Evolutionary conservation across 192 early-diverging fungal species (phyloP).

Genomic region (Podila minutissima): DNA sequence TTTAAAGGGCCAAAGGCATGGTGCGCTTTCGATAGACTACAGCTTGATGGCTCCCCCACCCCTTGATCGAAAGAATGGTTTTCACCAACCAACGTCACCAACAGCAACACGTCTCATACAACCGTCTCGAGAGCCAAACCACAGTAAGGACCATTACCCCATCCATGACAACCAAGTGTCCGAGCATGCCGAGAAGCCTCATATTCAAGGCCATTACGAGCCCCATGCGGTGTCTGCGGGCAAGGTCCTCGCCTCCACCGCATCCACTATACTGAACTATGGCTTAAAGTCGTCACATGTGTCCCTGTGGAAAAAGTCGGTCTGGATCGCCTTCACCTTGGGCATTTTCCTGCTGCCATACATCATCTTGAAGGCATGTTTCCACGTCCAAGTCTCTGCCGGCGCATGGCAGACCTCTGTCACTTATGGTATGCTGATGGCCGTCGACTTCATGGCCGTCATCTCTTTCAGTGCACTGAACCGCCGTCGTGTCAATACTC

Average conservation of each 20-base stretch:
- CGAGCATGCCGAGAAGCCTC: background rate
- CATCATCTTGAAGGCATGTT: conserved; percentile 37
- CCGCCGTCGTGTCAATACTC: conserved; percentile 23
- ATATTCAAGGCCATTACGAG: background rate
- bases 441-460: conserved; percentile 44
- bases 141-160: background rate
- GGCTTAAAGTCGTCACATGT: conserved; percentile 38
- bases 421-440: conserved; percentile 49
- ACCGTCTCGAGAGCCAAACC: too few relatives aligned
- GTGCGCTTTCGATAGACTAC: background rate
- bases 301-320: conserved; percentile 33
- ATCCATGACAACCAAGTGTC: background rate
- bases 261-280: conserved; percentile 7
- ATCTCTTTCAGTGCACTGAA: conserved; percentile 43
- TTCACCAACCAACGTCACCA: background rate
- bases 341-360: conserved; percentile 38
- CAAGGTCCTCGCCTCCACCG: background rate
- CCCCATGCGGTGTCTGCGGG: background rate
- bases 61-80: background rate
- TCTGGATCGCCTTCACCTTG: conserved; percentile 33
- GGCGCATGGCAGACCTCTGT: conserved; percentile 50
- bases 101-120: background rate
- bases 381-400: conserved; percentile 45
- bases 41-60: background rate
- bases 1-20: background rate